Percentiles rank a stretch among this genome's conserved stretches.
Evolutionary conservation across 176 grass and related monocot species (phyloP).

Genomic region (Phoenix dactylifera): DNA sequence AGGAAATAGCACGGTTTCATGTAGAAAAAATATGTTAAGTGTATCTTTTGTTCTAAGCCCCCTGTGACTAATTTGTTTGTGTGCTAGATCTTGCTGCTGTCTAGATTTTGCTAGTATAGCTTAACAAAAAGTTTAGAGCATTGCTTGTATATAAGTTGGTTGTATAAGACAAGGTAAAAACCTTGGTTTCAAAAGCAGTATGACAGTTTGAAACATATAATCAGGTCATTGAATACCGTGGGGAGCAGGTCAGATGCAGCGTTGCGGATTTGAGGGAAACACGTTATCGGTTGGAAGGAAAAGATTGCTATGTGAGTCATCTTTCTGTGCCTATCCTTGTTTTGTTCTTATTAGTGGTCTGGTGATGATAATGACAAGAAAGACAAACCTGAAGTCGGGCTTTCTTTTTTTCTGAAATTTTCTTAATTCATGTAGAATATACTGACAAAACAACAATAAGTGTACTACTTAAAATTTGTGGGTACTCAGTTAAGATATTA

Average conservation of each 20-base stretch:
- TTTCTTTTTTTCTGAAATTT: neutral
- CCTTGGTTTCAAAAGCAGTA: too few relatives aligned
- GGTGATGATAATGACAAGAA: neutral
- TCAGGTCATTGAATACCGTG: constrained; percentile 91
- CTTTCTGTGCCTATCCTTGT: constrained; percentile 14
- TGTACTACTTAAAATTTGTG: too few relatives aligned
- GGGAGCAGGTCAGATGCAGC: constrained; percentile 86
- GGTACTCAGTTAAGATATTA: too few relatives aligned
- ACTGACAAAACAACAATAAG: too few relatives aligned
- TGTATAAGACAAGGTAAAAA: too few relatives aligned
- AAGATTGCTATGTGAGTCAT: constrained; percentile 96
- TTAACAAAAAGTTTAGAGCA: neutral
- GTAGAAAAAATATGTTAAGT: too few relatives aligned
- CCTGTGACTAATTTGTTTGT: too few relatives aligned
- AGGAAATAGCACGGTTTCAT: too few relatives aligned
- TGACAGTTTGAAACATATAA: constrained; percentile 9
- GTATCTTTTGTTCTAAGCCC: too few relatives aligned
- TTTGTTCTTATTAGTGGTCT: neutral
- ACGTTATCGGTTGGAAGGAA: constrained; percentile 62
- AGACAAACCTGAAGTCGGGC: too few relatives aligned
- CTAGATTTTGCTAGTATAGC: too few relatives aligned
- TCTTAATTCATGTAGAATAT: neutral
- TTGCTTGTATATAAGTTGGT: constrained; percentile 10
- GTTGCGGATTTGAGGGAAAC: constrained; percentile 85
- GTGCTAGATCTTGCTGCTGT: too few relatives aligned